Percentiles rank a stretch among this genome's conserved stretches.
phyloP scores from a whole-genome alignment of 305 asterid genomes.

The Fraxinus latifolia region DNA sequence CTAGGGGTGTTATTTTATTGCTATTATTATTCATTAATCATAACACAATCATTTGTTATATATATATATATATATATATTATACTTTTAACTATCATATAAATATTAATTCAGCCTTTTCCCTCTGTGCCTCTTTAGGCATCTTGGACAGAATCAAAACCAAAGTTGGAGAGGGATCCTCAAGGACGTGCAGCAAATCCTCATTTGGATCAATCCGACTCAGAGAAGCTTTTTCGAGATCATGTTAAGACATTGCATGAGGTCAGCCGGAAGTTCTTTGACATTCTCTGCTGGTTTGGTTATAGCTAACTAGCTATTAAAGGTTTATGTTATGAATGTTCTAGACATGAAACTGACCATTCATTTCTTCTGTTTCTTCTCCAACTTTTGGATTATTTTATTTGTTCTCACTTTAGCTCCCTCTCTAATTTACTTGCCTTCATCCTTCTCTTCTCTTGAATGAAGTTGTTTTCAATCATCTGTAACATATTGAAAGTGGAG shows the following conservation, averaged over 20 bases:
- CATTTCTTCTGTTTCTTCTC: neutral
- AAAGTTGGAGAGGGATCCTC: slow-evolving; percentile 96
- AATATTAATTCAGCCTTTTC: slow-evolving; percentile 6
- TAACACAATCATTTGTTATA: neutral
- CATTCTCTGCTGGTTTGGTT: neutral
- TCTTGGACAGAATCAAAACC: slow-evolving; percentile 90
- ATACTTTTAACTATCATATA: neutral
- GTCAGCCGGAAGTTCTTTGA: slow-evolving; percentile 39
- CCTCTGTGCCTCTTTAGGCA: slow-evolving; percentile 47
- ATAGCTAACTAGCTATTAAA: neutral
- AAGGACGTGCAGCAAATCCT: slow-evolving; percentile 84
- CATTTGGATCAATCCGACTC: slow-evolving; percentile 78
- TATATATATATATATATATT: neutral
- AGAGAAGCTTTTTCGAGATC: slow-evolving; percentile 94
- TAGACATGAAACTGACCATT: neutral
- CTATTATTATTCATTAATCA: neutral
- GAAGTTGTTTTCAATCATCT: neutral
- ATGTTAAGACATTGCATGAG: slow-evolving; percentile 73
- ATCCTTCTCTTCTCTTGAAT: neutral
- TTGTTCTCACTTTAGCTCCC: neutral
- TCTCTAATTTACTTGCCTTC: neutral
- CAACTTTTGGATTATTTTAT: neutral
- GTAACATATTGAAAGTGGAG: neutral
- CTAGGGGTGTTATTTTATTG: neutral
- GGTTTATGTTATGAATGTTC: neutral